phyloP scores from a whole-genome alignment of 164 flowering plant genomes.

The Tetrastigma voinierianum region DNA sequence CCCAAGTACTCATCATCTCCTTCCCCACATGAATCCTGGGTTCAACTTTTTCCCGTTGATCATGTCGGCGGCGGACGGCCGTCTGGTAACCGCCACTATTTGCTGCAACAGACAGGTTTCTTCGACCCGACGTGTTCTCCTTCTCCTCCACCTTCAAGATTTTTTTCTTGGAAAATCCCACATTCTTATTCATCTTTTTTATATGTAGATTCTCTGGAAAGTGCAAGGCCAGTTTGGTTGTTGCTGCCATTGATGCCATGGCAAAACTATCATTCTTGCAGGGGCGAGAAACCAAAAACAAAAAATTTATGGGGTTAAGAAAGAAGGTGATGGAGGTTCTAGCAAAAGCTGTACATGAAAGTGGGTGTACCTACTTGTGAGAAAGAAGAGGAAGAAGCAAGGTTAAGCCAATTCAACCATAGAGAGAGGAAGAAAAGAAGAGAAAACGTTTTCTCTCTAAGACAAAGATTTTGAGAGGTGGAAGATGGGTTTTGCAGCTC shows the following conservation, averaged over 20 bases:
- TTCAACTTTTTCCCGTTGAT: constrained; percentile 55
- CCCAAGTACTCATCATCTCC: constrained; percentile 6
- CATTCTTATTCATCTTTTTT: neutral
- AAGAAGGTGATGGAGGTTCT: neutral
- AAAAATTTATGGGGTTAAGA: neutral
- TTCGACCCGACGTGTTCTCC: neutral
- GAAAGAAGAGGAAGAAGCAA: neutral
- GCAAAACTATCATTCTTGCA: neutral
- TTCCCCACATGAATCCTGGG: constrained; percentile 29
- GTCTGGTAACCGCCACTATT: constrained; percentile 13
- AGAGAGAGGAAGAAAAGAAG: too few species aligned
- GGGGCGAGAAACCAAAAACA: neutral
- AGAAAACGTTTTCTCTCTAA: too few species aligned
- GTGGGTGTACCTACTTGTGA: constrained; percentile 19
- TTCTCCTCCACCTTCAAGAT: neutral
- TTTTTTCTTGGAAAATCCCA: neutral
- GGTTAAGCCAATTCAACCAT: too few species aligned
- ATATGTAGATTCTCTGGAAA: constrained; percentile 5
- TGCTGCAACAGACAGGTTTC: constrained; percentile 21
- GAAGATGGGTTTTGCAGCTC: too few species aligned
- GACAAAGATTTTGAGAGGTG: too few species aligned
- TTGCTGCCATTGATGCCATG: constrained; percentile 21
- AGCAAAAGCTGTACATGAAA: neutral
- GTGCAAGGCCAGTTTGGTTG: neutral
- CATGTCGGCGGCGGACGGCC: constrained; percentile 27